Percentiles rank a stretch among this genome's conserved stretches.
Evolutionary conservation across 179 eudicot species (phyloP).

Genomic region (Amaranthus tricolor): DNA sequence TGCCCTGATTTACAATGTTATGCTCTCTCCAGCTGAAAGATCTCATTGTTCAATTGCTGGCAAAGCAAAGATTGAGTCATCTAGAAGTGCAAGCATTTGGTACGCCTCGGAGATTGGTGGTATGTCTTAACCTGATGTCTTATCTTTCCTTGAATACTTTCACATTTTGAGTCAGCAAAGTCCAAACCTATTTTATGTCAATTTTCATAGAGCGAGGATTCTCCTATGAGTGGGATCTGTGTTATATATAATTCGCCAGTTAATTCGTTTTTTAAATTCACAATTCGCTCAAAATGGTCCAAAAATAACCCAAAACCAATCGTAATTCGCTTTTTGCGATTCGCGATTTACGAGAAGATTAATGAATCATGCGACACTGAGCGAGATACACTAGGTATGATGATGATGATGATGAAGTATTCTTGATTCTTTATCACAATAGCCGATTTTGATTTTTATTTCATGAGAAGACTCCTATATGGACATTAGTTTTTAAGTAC

Average conservation of each 20-base stretch:
- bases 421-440: neutral
- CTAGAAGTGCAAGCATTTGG: conserved; percentile 68
- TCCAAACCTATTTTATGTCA: neutral
- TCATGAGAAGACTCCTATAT: neutral
- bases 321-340: no score
- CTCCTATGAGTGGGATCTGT: no score
- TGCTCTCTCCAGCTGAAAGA: conserved; percentile 65
- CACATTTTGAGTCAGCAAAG: neutral
- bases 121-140: conserved; percentile 27
- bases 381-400: neutral
- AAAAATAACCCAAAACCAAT: no score
- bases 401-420: neutral
- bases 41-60: conserved; percentile 59
- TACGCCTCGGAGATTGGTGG: conserved; percentile 96
- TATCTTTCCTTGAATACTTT: conserved; percentile 5
- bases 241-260: no score
- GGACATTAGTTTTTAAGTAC: neutral
- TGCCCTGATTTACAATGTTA: conserved; percentile 3
- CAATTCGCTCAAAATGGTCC: no score
- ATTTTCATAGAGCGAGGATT: neutral
- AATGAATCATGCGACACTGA: no score
- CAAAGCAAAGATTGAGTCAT: conserved; percentile 76
- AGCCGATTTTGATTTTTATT: neutral
- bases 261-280: no score
- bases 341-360: no score